phyloP scores from a whole-genome alignment of 2,329 filamentous ascomycete species.

The Stachybotrys chartarum region DNA sequence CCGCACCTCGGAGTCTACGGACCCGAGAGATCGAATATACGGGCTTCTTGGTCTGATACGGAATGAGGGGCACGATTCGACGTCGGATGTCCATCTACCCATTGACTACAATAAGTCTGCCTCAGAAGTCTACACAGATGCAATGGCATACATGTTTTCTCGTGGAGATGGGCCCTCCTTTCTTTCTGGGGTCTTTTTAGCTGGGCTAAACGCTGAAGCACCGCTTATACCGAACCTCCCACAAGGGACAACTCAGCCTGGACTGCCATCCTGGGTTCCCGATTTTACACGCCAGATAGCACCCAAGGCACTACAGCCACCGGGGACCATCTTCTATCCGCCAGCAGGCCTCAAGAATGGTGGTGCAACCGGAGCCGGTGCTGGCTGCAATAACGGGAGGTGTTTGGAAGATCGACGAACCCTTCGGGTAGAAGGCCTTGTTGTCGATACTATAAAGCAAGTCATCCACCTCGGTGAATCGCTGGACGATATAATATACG shows the following conservation, averaged over 20 bases:
- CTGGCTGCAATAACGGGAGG: background rate
- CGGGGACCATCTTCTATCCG: background rate
- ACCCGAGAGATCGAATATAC: background rate
- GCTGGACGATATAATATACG: background rate
- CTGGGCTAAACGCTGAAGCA: background rate
- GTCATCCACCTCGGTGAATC: background rate
- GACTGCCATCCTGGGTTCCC: background rate
- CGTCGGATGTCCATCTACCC: background rate
- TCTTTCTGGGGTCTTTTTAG: background rate
- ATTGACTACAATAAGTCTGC: background rate
- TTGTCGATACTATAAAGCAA: background rate
- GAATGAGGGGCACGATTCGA: background rate
- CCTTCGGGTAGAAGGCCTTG: background rate
- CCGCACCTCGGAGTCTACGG: background rate
- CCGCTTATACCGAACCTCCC: background rate
- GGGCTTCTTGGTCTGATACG: background rate
- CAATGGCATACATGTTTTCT: background rate
- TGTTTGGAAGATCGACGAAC: background rate
- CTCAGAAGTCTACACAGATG: background rate
- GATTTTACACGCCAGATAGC: background rate
- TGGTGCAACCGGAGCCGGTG: background rate
- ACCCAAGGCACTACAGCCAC: background rate
- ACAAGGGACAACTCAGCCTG: background rate
- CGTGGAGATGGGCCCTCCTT: background rate
- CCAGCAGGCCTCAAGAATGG: background rate